Base-by-base conservation (phyloP, 73 alveolate genomes). In the Paramecium primaurelia region DNA sequence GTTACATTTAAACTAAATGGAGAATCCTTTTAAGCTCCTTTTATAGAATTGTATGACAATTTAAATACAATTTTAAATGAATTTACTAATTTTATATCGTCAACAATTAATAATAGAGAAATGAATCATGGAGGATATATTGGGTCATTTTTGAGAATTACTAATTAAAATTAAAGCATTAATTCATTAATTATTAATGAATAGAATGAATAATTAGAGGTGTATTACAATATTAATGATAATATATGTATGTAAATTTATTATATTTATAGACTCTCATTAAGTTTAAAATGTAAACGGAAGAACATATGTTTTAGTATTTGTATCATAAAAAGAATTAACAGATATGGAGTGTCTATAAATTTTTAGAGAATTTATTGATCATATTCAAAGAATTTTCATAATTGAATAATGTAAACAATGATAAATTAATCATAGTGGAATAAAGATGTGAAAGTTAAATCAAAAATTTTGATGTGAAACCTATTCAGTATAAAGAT, bases 51-150 rank as follows among this genome's bases (percentile, higher is more conserved):
- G 37, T 22, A 10, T 26, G 44, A 80, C 3, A 12, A 25, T 11
- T 32, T 9, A 80, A 42, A 28, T 40, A 9, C 22, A 9, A 36
- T 45, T n/a, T 32, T 6, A 44, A 26, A 10, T 12, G 44, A 80
- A 44, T 80, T 80, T 80, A 47, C 4, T 14, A 47, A 12, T 18
- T 37, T 73, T 34, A 22, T 37, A 8, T 20, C 58, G 6, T 73
- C 60, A 30, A 9, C 28, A 22, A 44, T 80, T 8, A 47, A 80
- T 25, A 80, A 42, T 47, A 18, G 47, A 4, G 91, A 80, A 25
- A 80, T 80, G 91, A 80, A 80, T 80, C 91, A 80, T 45, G 91
- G 64, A 20, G 91, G 91, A 22, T 80, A 40, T 80, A 47, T 80
- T 6, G 71, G 77, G 9, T 80, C 91, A 45, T 80, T 80, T 80